Evolutionary conservation across 139 green algal species (phyloP), one percentile per base, ranked within the genome.

Genomic region (Diplosphaera chodatii): DNA sequence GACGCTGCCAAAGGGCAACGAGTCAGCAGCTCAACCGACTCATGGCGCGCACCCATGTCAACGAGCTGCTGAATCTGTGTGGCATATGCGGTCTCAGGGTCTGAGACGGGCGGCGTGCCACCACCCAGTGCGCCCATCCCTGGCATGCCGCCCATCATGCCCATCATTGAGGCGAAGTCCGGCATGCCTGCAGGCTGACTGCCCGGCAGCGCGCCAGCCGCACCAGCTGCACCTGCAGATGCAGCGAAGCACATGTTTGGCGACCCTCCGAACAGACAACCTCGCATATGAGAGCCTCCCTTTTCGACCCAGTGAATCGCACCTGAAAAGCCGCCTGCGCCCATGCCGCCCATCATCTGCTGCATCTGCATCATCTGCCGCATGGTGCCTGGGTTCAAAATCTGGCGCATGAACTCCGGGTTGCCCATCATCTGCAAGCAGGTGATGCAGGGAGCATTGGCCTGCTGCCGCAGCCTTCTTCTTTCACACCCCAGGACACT

Each of bases 1-100:
- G n/a, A n/a, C n/a, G n/a, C n/a, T n/a, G n/a, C n/a, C n/a, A n/a
- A n/a, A n/a, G n/a, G n/a, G n/a, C n/a, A n/a, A n/a, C n/a, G n/a
- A n/a, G n/a, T n/a, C n/a, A n/a, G n/a, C n/a, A n/a, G n/a, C n/a
- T n/a, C n/a, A n/a, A n/a, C n/a, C n/a, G n/a, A n/a, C n/a, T n/a
- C n/a, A n/a, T n/a, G n/a, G n/a, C n/a, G n/a, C n/a, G n/a, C n/a
- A n/a, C n/a, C n/a, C n/a, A n/a, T n/a, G n/a, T n/a, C n/a, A n/a
- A n/a, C 48, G 72, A 98, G 81, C 80, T 96, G 89, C 78, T 89
- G 70, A 65, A 99, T 78, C 87, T 99, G 94, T 29, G 81, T 72
- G 6, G 86, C 91, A 64, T 90, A 98, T 0, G 78, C 71, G 15
- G 82, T 80, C 67, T 91, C 88, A 0, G 89, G 86, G 77, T 96